A percentile compares a stretch with the other conserved stretches of the same genome.
Evolutionary conservation across 495 filamentous ascomycete species (phyloP).

Genomic region (Podospora conica): DNA sequence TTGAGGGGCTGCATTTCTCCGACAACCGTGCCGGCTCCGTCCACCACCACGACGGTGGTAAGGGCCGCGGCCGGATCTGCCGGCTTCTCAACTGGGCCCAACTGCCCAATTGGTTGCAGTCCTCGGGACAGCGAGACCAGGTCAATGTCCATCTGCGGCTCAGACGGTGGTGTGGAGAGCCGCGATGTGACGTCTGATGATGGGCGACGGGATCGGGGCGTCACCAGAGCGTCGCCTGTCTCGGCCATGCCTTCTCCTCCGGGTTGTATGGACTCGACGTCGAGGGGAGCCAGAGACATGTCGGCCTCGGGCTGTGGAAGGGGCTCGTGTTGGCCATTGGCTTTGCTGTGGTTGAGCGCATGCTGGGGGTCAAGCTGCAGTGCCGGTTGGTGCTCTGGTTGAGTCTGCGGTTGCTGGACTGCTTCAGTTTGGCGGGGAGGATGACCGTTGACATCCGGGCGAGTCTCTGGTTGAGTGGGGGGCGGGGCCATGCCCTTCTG

Average conservation of each 20-base stretch:
- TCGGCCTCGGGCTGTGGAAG: neutral
- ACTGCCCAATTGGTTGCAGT: neutral
- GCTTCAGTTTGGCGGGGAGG: neutral
- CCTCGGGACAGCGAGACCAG: neutral
- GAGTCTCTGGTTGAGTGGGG: neutral
- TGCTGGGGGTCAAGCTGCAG: neutral
- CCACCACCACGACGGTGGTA: constrained; percentile 10
- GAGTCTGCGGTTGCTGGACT: neutral
- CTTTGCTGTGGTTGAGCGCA: neutral
- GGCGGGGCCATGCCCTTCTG: neutral
- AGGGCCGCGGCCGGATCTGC: neutral
- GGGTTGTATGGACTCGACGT: neutral
- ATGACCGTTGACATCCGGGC: neutral
- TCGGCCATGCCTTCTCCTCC: neutral
- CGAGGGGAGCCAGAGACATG: neutral
- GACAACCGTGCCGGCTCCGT: constrained; percentile 12
- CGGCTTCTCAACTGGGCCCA: neutral
- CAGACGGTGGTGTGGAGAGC: constrained; percentile 3
- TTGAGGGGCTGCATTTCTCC: constrained; percentile 14
- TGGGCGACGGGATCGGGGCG: neutral
- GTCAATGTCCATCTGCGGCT: neutral
- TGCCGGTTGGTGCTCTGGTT: neutral
- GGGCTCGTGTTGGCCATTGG: neutral
- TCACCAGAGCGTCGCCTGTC: neutral
- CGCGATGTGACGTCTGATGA: constrained; percentile 6